Evolutionary conservation across 441 rosid genomes (phyloP).

Genomic region (Adansonia grandidieri): DNA sequence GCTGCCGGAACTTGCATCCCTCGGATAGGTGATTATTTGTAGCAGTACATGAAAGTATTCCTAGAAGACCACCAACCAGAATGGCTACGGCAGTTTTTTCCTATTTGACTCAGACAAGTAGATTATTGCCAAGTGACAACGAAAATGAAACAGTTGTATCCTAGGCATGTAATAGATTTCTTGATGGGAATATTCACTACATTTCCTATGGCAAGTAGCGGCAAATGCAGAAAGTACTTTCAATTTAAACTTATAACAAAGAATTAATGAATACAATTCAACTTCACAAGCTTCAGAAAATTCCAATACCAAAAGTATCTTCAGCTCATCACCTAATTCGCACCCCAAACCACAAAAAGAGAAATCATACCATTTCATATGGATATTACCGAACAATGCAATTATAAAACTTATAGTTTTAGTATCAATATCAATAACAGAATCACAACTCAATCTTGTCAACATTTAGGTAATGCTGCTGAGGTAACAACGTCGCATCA

Average conservation of each 20-base stretch:
- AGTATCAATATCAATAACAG: neutral
- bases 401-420: neutral
- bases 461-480: neutral
- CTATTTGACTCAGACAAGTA: neutral
- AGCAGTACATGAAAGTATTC: neutral
- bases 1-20: neutral
- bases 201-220: neutral
- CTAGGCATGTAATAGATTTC: neutral
- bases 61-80: slow-evolving; percentile 3
- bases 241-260: neutral
- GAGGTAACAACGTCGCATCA: neutral
- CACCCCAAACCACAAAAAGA: neutral
- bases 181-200: neutral
- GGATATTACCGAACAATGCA: neutral
- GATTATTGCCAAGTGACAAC: neutral
- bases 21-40: neutral
- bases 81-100: neutral
- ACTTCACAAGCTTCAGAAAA: neutral
- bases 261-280: neutral
- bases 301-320: neutral
- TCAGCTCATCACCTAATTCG: neutral
- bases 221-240: neutral
- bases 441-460: neutral
- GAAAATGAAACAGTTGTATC: neutral
- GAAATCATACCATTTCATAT: neutral